Base-by-base conservation (phyloP, 1,139 yeast species). In the Candida sojae region DNA sequence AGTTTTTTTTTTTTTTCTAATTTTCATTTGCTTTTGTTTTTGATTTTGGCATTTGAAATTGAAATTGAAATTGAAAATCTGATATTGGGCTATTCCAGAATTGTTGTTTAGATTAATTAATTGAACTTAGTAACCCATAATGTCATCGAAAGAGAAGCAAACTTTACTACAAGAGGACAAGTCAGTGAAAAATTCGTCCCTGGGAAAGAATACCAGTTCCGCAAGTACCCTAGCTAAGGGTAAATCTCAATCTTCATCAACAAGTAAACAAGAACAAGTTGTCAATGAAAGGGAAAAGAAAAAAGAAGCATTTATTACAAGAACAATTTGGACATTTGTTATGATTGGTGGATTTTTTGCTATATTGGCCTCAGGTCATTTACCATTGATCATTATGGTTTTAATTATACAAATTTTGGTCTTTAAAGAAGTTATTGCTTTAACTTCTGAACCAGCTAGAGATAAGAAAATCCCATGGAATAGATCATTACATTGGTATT, bases 301-400 rank as follows among this genome's bases (percentile, higher is more conserved):
- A 70, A 85, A 84, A 57, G 93, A 84, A 67, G 88, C 91, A 42
- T 91, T 93, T 62, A 66, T 90, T 47, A 89, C 92, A 35, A 82
- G 99, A 58, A 87, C 98, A n/a, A 75, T 88, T 45, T 93, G 98
- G 98, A 88, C 98, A 0, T 67, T 93, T 59, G 91, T 93, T 29
- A 92, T 93, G 98, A 86, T 93, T 55, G 70, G 75, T 21, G 84
- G 83, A 8, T 88, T 93, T 67, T 80, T 91, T 56, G 68, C 78
- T 28, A 75, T 87, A 29, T 72, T 93, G 45, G 84, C 89, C n/a
- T 82, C 93, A 4, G 99, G 99, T 31, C 98, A 92, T 63, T 72
- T 87, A 46, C 84, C 92, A 73, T 79, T 92, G 52, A 88, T 92
- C 52, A 67, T 80, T 5, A 71, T 89, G 53, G 90, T 93, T 40